These are phyloP conservation scores for Saturnispora silvae DNA, from an alignment of 805 yeast species.

Conservation along the genomic window DNA sequence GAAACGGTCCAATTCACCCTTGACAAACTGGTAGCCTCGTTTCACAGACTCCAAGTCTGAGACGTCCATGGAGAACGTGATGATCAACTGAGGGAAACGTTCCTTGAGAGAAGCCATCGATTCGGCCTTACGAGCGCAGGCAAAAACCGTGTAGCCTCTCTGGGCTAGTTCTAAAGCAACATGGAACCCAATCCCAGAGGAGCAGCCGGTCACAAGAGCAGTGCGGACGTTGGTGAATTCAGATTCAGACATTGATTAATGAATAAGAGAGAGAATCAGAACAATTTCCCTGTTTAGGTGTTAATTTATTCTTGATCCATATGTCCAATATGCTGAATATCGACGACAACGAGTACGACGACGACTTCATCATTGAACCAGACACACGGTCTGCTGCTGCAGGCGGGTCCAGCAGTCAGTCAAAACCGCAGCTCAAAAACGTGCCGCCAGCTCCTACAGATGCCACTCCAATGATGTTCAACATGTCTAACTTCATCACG, in stretches of 20 bases:
- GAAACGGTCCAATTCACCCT: constrained; percentile 10
- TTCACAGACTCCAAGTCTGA: constrained; percentile 37
- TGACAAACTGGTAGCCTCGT: constrained; percentile 33
- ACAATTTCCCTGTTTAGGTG: no score
- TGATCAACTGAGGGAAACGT: constrained; percentile 30
- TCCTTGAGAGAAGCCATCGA: constrained; percentile 43
- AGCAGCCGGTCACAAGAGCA: constrained; percentile 51
- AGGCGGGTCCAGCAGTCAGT: no score
- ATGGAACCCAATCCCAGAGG: constrained; percentile 48
- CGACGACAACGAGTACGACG: constrained; percentile 5
- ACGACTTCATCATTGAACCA: constrained; percentile 25
- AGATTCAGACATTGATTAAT: no score
- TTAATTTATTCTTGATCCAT: not conserved
- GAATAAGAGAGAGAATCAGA: no score
- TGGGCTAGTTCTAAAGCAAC: constrained; percentile 34
- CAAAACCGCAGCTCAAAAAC: not conserved
- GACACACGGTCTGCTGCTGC: constrained; percentile 15
- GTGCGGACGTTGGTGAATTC: constrained; percentile 11
- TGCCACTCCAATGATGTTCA: constrained; percentile 14
- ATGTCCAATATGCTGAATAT: not conserved
- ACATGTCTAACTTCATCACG: constrained; percentile 25
- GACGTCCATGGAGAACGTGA: constrained; percentile 47
- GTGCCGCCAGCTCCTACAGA: constrained; percentile 5
- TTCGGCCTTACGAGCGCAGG: constrained; percentile 60
- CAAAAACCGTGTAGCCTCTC: constrained; percentile 47